Conservation (phyloP, 164 flowering plant genomes). For the Umbilicus rupestris region DNA sequence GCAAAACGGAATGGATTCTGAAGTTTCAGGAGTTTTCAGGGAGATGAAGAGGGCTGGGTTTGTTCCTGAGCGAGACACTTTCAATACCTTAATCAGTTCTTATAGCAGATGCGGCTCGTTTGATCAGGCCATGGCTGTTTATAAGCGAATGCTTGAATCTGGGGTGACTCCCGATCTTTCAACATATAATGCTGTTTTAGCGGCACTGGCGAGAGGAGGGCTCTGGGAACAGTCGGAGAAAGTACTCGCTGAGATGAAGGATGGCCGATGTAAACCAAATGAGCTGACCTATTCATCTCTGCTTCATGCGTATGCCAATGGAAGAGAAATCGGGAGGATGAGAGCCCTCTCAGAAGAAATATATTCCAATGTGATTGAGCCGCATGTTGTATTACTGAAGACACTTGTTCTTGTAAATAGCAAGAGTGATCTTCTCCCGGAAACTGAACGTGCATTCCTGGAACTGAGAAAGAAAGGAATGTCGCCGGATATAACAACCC, state of each 20-base stretch:
- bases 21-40: conserved; percentile 73
- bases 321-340: conserved; percentile 61
- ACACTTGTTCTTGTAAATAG: conserved; percentile 79
- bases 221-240: conserved; percentile 86
- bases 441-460: conserved; percentile 68
- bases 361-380: conserved; percentile 50
- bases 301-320: conserved; percentile 90
- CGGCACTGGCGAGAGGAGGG: conserved; percentile 84
- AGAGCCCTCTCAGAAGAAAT: conserved; percentile 60
- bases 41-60: conserved; percentile 96
- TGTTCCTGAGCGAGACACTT: conserved; percentile 85
- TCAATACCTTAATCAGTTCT: conserved; percentile 79
- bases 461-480: conserved; percentile 53
- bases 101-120: conserved; percentile 73
- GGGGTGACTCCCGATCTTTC: conserved; percentile 77
- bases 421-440: conserved; percentile 61
- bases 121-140: conserved; percentile 73
- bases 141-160: conserved; percentile 56
- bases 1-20: conserved; percentile 82
- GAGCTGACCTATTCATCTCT: conserved; percentile 65
- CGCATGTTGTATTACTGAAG: conserved; percentile 55
- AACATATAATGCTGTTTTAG: conserved; percentile 83
- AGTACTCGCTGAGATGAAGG: conserved; percentile 70
- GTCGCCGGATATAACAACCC: conserved; percentile 55
- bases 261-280: conserved; percentile 63